These are phyloP conservation scores for Fermentozyma sake DNA, from an alignment of 1,139 yeast species.

Conservation along the genomic window DNA sequence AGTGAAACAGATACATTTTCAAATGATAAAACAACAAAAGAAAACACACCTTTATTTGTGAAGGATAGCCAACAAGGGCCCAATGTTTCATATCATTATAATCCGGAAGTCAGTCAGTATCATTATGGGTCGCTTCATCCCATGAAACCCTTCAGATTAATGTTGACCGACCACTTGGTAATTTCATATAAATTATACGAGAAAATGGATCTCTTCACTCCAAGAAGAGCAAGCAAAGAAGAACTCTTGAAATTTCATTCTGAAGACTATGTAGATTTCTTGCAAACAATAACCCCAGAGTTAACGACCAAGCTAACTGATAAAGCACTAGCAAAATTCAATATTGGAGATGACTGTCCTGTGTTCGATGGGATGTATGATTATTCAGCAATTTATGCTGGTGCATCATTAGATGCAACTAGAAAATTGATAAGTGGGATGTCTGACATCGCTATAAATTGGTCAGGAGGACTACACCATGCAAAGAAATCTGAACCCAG, in stretches of 20 bases:
- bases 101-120: slow-evolving; percentile 74
- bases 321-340: slow-evolving; percentile 64
- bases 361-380: slow-evolving; percentile 93
- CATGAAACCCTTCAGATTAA: slow-evolving; percentile 94
- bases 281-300: slow-evolving; percentile 80
- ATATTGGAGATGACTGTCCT: slow-evolving; percentile 97
- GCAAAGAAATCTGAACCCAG: slow-evolving; percentile 93
- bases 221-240: slow-evolving; percentile 74
- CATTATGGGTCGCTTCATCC: slow-evolving; percentile 95
- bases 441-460: slow-evolving; percentile 92
- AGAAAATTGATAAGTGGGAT: slow-evolving; percentile 78
- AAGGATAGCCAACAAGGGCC: slow-evolving; percentile 39
- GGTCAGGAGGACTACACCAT: slow-evolving; percentile 97
- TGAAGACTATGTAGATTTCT: slow-evolving; percentile 79
- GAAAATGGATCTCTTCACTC: slow-evolving; percentile 83
- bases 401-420: slow-evolving; percentile 91
- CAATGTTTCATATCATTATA: slow-evolving; percentile 82
- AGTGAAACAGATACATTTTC: slow-evolving; percentile 28
- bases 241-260: slow-evolving; percentile 81
- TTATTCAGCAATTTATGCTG: slow-evolving; percentile 81
- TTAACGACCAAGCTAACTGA: slow-evolving; percentile 57
- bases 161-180: slow-evolving; percentile 91
- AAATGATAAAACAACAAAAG: slow-evolving; percentile 54
- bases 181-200: slow-evolving; percentile 81
- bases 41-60: slow-evolving; percentile 57